These are phyloP conservation scores for Zygotorulaspora florentina DNA, from an alignment of 805 yeast species.

Conservation along the genomic window DNA sequence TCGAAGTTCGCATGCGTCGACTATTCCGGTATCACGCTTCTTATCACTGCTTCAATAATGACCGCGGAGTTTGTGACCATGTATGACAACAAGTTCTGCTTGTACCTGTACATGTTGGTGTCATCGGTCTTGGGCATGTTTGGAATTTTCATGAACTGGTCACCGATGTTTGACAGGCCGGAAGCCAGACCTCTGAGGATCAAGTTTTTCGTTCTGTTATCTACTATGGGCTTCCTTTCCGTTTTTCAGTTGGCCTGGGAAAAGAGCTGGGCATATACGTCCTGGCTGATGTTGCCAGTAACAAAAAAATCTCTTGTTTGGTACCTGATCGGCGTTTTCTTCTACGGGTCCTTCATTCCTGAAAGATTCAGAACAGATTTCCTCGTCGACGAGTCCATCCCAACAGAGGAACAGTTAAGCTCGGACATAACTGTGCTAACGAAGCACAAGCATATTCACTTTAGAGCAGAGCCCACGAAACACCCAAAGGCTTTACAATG, in stretches of 20 bases:
- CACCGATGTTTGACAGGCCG: constrained; percentile 85
- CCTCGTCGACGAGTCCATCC: constrained; percentile 43
- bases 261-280: constrained; percentile 52
- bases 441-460: constrained; percentile 36
- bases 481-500: constrained; percentile 21
- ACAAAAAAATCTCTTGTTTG: constrained; percentile 60
- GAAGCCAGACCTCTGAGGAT: constrained; percentile 78
- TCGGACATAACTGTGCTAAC: constrained; percentile 31
- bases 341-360: constrained; percentile 84
- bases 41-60: constrained; percentile 84
- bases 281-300: constrained; percentile 61
- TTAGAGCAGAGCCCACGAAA: constrained; percentile 39
- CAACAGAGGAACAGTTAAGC: constrained; percentile 35
- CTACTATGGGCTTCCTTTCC: constrained; percentile 69
- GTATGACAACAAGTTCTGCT: constrained; percentile 32
- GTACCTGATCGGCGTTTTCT: constrained; percentile 78
- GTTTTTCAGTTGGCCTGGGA: constrained; percentile 48
- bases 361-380: constrained; percentile 82
- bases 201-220: constrained; percentile 71
- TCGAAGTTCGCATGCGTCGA: constrained; percentile 87
- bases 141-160: constrained; percentile 84
- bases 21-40: constrained; percentile 87
- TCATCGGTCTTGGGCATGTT: constrained; percentile 63
- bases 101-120: constrained; percentile 47
- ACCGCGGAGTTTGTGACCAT: constrained; percentile 81